Conservation (phyloP, 768 basidiomycete species). For the Lactifluus hygrophoroides region DNA sequence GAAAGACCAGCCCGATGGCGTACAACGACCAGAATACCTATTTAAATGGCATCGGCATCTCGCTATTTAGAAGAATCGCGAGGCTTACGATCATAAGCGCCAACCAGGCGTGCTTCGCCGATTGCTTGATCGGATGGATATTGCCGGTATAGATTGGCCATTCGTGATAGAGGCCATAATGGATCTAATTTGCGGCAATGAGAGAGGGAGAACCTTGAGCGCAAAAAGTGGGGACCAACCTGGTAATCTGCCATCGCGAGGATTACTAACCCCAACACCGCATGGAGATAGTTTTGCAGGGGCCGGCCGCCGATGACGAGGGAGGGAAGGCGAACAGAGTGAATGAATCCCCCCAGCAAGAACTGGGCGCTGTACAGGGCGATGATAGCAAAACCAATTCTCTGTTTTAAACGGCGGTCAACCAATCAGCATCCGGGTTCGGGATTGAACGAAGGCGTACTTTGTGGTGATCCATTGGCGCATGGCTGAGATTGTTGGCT, state of each 20-base stretch:
- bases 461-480: conserved; percentile 34
- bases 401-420: conserved; percentile 27
- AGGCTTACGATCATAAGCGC: conserved; percentile 14
- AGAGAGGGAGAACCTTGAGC: background rate
- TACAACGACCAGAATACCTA: conserved; percentile 14
- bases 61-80: background rate
- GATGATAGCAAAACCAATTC: conserved; percentile 44
- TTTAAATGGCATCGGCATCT: background rate
- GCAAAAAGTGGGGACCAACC: conserved; percentile 22
- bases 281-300: conserved; percentile 37
- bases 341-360: conserved; percentile 40
- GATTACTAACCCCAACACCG: conserved; percentile 44
- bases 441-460: conserved; percentile 6
- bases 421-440: background rate
- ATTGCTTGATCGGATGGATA: conserved; percentile 2
- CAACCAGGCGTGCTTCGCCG: conserved; percentile 11
- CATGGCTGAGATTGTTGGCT: background rate
- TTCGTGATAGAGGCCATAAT: conserved; percentile 14
- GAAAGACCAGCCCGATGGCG: background rate
- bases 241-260: conserved; percentile 44
- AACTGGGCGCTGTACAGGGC: conserved; percentile 47
- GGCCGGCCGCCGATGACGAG: conserved; percentile 28
- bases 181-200: background rate
- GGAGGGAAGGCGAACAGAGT: conserved; percentile 39
- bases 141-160: conserved; percentile 18